Conservation (phyloP, 2,329 filamentous ascomycete species). For the Nigrospora sphaerica region DNA sequence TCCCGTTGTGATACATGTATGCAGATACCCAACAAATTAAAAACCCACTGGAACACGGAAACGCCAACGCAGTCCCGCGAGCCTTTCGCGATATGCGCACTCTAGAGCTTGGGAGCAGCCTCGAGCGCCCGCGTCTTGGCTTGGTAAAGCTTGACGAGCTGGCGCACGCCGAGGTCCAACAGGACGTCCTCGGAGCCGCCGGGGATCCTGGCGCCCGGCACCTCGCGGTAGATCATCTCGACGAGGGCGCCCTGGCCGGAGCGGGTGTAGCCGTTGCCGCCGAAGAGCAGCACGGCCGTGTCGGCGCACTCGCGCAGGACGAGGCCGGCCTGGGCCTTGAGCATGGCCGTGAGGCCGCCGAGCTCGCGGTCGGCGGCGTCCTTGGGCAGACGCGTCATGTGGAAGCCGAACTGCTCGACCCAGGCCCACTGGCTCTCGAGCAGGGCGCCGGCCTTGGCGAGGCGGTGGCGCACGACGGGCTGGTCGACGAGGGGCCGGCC, state of each 20-base stretch:
- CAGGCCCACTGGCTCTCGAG: constrained; percentile 66
- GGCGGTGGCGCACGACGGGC: constrained; percentile 64
- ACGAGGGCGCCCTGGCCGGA: constrained; percentile 64
- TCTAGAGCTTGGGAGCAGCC: constrained; percentile 10
- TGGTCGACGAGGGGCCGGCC: constrained; percentile 58
- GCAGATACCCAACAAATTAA: too few relatives aligned
- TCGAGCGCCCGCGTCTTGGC: constrained; percentile 44
- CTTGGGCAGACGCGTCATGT: constrained; percentile 55
- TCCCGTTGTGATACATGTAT: too few relatives aligned
- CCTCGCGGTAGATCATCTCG: constrained; percentile 55
- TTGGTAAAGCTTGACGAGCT: constrained; percentile 64
- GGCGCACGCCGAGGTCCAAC: constrained; percentile 61
- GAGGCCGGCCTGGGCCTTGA: constrained; percentile 66
- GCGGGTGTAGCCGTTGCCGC: constrained; percentile 65
- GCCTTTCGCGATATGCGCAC: too few relatives aligned
- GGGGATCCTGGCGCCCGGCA: constrained; percentile 54
- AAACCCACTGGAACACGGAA: too few relatives aligned
- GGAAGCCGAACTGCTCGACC: constrained; percentile 65
- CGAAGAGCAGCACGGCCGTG: constrained; percentile 63
- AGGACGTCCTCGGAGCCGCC: constrained; percentile 70
- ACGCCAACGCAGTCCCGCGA: too few relatives aligned
- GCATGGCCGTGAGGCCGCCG: constrained; percentile 64
- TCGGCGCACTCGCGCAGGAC: constrained; percentile 66
- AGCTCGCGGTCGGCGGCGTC: constrained; percentile 55
- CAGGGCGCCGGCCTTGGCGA: constrained; percentile 62